Conservation (phyloP, 768 basidiomycete species). For the Macrolepiota dolichaula region DNA sequence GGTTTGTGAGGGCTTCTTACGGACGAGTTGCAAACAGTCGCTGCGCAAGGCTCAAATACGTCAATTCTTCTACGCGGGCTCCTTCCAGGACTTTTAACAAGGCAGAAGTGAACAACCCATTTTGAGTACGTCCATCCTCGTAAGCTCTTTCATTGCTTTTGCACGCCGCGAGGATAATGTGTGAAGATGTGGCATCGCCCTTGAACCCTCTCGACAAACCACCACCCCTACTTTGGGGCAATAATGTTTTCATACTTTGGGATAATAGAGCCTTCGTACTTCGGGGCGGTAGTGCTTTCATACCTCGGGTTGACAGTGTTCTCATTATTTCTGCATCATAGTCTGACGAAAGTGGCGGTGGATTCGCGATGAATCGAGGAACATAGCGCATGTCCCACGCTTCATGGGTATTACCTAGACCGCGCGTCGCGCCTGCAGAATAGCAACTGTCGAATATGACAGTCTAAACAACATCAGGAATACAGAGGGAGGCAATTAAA, state of each 20-base stretch:
- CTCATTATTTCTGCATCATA: constrained; percentile 24
- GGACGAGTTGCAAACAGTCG: constrained; percentile 26
- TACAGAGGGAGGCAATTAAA: too few relatives aligned
- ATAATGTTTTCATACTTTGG: too few relatives aligned
- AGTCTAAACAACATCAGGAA: too few relatives aligned
- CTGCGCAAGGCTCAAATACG: constrained; percentile 31
- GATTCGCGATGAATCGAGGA: constrained; percentile 22
- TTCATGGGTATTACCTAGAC: not conserved
- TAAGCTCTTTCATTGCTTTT: constrained; percentile 29
- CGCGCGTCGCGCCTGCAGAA: constrained; percentile 34
- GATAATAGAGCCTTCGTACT: too few relatives aligned
- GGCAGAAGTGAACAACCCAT: constrained; percentile 29
- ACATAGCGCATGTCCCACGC: constrained; percentile 12
- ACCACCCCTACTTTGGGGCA: constrained; percentile 12
- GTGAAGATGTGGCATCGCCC: constrained; percentile 28
- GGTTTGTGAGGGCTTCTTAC: constrained; percentile 13
- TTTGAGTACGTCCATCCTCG: constrained; percentile 22
- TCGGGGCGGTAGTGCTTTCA: too few relatives aligned
- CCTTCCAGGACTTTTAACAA: constrained; percentile 23
- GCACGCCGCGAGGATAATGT: constrained; percentile 43
- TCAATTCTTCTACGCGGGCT: constrained; percentile 21
- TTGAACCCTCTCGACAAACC: constrained; percentile 17
- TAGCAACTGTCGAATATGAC: constrained; percentile 46
- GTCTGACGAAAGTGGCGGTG: constrained; percentile 21
- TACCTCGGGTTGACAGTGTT: too few relatives aligned